Evolutionary conservation across 1,284 basidiomycete genomes (phyloP), one percentile per base, ranked within the genome.

Genomic region (Rhodofomes roseus): DNA sequence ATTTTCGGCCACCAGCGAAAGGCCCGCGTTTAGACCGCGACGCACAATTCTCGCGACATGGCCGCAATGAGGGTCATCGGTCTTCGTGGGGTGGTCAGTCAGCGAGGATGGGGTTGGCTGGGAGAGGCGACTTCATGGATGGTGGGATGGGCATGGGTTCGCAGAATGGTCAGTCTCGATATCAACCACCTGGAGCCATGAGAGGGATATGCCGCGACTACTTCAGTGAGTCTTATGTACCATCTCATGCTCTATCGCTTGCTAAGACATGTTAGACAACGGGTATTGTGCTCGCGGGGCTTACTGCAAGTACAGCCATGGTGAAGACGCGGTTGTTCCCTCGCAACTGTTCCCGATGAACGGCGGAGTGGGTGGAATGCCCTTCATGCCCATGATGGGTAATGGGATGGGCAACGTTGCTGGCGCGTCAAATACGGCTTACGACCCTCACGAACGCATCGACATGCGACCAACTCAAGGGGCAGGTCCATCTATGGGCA

Each of bases 271-370:
- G n/a, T 31, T 52, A 95, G 93, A 95, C 70, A 87, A 87, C 63
- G 94, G 96, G 1, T 97, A 89, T 73, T 98, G 96, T 70, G 85
- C 92, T 55, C 87, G 95, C 29, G 96, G 96, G 40, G 87, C 83
- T n/a, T 82, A 82, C 62, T 98, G 96, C 81, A 94, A 93, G 71
- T 98, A 86, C 72, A 93, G 92, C 65, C 96, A 98, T 68, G 92
- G 90, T 36, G 89, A 90, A 2, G 89, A 91, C 68, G 89, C 90
- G 25, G 84, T 93, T 55, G 77, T 90, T 7, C 90, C 89, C 0
- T 78, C 80, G 0, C 85, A 85, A 62, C 66, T 90, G 27, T 88
- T 85, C 64, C 79, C 84, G 16, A 81, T 87, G 78, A 79, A 76
- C 60, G 76, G 75, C 34, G 55, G 70, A 22, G 63, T 69, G 58